Evolutionary conservation across 805 yeast species (phyloP).

Genomic region (Ascoidea tarda): DNA sequence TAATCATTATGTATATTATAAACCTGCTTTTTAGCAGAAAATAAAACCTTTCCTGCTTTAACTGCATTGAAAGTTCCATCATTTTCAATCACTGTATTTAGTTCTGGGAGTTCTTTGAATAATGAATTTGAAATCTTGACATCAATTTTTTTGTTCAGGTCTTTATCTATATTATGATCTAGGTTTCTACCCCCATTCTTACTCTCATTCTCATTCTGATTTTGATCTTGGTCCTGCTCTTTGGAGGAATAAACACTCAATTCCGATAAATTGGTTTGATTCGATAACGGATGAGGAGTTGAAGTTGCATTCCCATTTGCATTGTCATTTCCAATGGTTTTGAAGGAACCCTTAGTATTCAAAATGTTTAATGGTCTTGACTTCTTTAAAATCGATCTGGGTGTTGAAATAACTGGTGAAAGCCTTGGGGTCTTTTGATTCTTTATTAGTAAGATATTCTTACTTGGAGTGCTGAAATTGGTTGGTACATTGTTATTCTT

Average conservation of each 20-base stretch:
- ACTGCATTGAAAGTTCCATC: constrained; percentile 19
- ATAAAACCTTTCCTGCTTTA: constrained; percentile 19
- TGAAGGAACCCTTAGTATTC: background rate
- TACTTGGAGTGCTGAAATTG: background rate
- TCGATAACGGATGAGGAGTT: background rate
- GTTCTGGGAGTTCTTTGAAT: constrained; percentile 12
- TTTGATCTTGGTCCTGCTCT: background rate
- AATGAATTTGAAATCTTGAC: constrained; percentile 11
- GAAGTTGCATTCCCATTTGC: background rate
- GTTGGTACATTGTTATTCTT: too few relatives aligned
- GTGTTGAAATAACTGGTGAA: background rate
- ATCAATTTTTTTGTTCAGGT: constrained; percentile 9
- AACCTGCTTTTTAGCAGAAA: constrained; percentile 21
- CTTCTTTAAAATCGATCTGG: constrained; percentile 13
- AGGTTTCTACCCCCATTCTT: background rate
- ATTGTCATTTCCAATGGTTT: background rate
- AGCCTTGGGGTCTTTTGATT: background rate
- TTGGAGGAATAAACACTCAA: background rate
- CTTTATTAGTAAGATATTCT: too few relatives aligned
- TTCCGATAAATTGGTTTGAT: background rate
- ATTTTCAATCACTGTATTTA: constrained; percentile 12
- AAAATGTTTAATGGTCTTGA: background rate
- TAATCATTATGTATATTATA: constrained; percentile 2
- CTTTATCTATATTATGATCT: background rate
- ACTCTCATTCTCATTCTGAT: background rate